Evolutionary conservation across 2,329 filamentous ascomycete genomes (phyloP), one percentile per base, ranked within the genome.

Genomic region (Fusarium sublunatum): DNA sequence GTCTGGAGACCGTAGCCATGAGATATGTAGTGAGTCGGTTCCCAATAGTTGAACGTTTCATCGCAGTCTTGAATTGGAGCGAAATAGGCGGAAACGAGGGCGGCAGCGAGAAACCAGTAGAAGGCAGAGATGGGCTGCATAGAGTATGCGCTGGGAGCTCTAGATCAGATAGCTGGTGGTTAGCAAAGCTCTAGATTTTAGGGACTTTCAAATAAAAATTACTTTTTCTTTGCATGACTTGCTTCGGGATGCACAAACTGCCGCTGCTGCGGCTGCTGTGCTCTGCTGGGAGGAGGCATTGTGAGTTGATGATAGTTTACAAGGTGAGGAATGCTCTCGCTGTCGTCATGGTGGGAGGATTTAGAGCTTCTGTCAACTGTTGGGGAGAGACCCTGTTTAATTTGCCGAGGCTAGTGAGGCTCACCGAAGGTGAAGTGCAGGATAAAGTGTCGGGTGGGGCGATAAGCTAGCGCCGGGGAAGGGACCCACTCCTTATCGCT

Each of bases 11-110:
- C 95, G 73, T 96, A 94, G 70, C 92, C 91, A 80, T 97, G 93
- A 57, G 88, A 90, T 26, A 99, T 85, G 77, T 97, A 99, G 77
- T 99, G 95, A 0, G 93, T 88, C 0, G 95, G 94, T 72, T 99
- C 95, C 93, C 94, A 99, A 81, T 97, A 99, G 76, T 99, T 99
- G 84, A 96, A 99, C 10, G 94, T 94, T 80, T 99, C 95, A 71
- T 99, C 95, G 75, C 95, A 99, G 77, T 99, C 95, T 75, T 97
- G 93, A 65, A 99, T 97, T 0, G 95, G 95, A 2, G 93, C 89
- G 74, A 89, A 94, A 29, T 90, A 72, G 10, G 94, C 95, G 7
- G 94, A 91, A 22, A 94, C 70, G 15, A 90, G 66, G 73, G 92
- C 92, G 65, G 90, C 88, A 28, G 82, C 80, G 41, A 96, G 80